Conservation (phyloP, 1,139 yeast species). For the Candida labiduridarum region DNA sequence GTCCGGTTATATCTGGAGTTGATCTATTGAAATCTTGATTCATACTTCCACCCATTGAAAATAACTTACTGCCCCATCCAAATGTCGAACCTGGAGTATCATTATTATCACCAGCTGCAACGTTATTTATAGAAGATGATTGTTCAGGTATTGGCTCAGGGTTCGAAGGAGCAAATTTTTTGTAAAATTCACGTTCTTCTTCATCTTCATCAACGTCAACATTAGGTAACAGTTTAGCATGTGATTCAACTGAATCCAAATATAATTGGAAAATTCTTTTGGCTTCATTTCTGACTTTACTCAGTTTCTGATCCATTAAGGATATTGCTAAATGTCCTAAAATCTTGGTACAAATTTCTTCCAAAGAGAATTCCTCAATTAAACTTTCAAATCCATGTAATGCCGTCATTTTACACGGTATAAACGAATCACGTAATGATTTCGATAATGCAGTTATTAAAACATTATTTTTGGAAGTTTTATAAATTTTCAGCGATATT, state of each 20-base stretch:
- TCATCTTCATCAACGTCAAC: slow-evolving; percentile 47
- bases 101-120: background rate
- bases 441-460: slow-evolving; percentile 85
- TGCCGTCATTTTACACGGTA: slow-evolving; percentile 78
- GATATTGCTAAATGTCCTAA: slow-evolving; percentile 86
- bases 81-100: slow-evolving; percentile 6
- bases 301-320: slow-evolving; percentile 68
- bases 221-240: slow-evolving; percentile 57
- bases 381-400: slow-evolving; percentile 71
- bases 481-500: slow-evolving; percentile 66
- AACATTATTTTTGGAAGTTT: slow-evolving; percentile 65
- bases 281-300: slow-evolving; percentile 73
- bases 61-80: slow-evolving; percentile 41
- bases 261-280: slow-evolving; percentile 64
- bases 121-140: slow-evolving; percentile 3
- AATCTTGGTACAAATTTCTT: slow-evolving; percentile 79
- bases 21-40: slow-evolving; percentile 42
- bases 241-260: slow-evolving; percentile 63
- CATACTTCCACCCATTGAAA: slow-evolving; percentile 33
- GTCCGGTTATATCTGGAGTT: slow-evolving; percentile 43
- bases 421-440: slow-evolving; percentile 78
- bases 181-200: slow-evolving; percentile 36
- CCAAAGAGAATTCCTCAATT: slow-evolving; percentile 67
- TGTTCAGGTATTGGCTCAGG: slow-evolving; percentile 1
- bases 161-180: slow-evolving; percentile 27